Percentiles rank a stretch among this genome's conserved stretches.
These are phyloP conservation scores for Mycena maculata DNA, from an alignment of 768 basidiomycete species.

Conservation along the genomic window DNA sequence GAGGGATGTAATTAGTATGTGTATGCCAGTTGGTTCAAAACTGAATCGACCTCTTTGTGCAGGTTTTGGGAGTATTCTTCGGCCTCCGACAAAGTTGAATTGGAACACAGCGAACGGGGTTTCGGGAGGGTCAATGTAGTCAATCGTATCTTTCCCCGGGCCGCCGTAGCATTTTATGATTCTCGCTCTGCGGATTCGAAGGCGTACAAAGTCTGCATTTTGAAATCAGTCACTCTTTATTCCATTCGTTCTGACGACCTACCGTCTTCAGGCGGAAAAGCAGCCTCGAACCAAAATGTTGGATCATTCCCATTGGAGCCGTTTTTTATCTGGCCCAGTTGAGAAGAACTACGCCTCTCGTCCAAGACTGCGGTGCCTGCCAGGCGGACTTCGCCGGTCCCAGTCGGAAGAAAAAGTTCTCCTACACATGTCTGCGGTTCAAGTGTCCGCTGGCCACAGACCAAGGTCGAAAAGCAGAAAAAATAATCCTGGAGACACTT, in stretches of 20 bases:
- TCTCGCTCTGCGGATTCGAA: too few species aligned
- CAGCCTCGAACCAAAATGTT: background rate
- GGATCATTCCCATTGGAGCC: background rate
- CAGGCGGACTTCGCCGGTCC: background rate
- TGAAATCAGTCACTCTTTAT: too few species aligned
- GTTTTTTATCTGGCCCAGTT: background rate
- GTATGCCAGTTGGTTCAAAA: too few species aligned
- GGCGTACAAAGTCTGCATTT: too few species aligned
- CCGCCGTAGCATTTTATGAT: conserved; percentile 13
- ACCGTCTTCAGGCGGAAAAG: too few species aligned
- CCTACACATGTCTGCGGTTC: background rate
- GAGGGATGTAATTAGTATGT: too few species aligned
- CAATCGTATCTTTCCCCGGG: background rate
- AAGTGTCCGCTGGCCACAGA: background rate
- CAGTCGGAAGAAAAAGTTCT: background rate
- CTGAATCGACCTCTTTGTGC: too few species aligned
- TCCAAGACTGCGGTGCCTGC: background rate
- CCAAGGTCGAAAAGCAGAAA: background rate
- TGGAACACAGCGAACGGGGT: too few species aligned
- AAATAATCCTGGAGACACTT: background rate
- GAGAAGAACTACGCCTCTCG: background rate
- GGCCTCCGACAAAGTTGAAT: too few species aligned
- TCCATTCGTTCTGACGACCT: too few species aligned
- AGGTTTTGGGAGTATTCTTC: too few species aligned
- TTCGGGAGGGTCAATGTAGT: too few species aligned